Evolutionary conservation across 768 basidiomycete genomes (phyloP).

Genomic region (Boletellus sp.): DNA sequence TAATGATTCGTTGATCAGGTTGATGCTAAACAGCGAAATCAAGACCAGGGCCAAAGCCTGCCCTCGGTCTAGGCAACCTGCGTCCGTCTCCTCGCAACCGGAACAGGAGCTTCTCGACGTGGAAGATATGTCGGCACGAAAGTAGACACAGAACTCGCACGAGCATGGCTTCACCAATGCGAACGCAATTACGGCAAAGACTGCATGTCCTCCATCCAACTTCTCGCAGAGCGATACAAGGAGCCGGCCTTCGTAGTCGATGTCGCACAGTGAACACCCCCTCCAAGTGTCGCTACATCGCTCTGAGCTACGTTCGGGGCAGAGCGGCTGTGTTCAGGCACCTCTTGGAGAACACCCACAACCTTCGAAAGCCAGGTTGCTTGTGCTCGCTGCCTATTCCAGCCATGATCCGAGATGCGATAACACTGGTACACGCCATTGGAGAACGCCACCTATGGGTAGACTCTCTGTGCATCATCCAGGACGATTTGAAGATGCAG

Average conservation of each 20-base stretch:
- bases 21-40: neutral
- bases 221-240: neutral
- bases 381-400: slow-evolving; percentile 11
- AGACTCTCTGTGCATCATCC: slow-evolving; percentile 23
- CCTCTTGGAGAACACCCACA: slow-evolving; percentile 2
- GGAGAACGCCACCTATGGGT: slow-evolving; percentile 26
- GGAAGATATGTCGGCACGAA: slow-evolving; percentile 6
- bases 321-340: slow-evolving; percentile 6
- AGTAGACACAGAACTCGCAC: slow-evolving; percentile 7
- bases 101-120: slow-evolving; percentile 1
- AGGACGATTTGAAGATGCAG: slow-evolving; percentile 16
- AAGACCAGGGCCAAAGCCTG: slow-evolving; percentile 6
- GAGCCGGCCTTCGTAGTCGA: slow-evolving; percentile 14
- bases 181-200: slow-evolving; percentile 9
- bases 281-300: slow-evolving; percentile 18
- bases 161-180: slow-evolving; percentile 13
- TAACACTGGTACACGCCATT: slow-evolving; percentile 16
- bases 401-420: slow-evolving; percentile 23
- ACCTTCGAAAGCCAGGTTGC: slow-evolving; percentile 3
- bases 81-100: neutral
- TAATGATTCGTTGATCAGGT: neutral
- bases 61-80: neutral
- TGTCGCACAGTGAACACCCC: slow-evolving; percentile 14
- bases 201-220: slow-evolving; percentile 1
- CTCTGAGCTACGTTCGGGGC: slow-evolving; percentile 26